Percentiles rank a stretch among this genome's conserved stretches.
Evolutionary conservation across 2,329 filamentous ascomycete genomes (phyloP).

Genomic region (Pezicula neosporulosa): DNA sequence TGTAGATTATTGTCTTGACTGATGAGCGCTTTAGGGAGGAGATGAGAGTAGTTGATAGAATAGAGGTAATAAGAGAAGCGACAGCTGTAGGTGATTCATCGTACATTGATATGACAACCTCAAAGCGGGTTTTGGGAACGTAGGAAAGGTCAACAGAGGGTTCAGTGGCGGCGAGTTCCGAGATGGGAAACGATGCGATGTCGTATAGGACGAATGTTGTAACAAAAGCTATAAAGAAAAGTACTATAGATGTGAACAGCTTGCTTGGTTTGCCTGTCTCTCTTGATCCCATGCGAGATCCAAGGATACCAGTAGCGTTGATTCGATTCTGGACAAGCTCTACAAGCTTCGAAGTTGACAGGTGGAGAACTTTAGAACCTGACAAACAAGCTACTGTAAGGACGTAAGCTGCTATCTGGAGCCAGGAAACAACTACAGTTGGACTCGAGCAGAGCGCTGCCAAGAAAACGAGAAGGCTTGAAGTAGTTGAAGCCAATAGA

Average conservation of each 20-base stretch:
- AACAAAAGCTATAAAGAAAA: constrained; percentile 2
- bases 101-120: constrained; percentile 25
- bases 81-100: constrained; percentile 17
- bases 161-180: not conserved
- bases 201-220: constrained; percentile 6
- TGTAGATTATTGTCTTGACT: constrained; percentile 21
- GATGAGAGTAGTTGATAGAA: constrained; percentile 18
- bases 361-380: constrained; percentile 9
- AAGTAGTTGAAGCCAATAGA: constrained; percentile 8
- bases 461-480: constrained; percentile 11
- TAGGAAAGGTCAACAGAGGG: constrained; percentile 13
- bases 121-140: constrained; percentile 15
- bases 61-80: constrained; percentile 12
- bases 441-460: constrained; percentile 12
- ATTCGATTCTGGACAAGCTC: not conserved
- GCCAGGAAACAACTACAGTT: constrained; percentile 12
- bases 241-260: constrained; percentile 1
- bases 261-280: constrained; percentile 6
- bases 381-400: constrained; percentile 8
- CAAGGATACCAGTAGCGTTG: not conserved
- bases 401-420: constrained; percentile 15
- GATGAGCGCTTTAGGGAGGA: constrained; percentile 3
- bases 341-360: constrained; percentile 2
- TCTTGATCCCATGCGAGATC: not conserved
- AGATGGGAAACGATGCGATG: constrained; percentile 2